These are phyloP conservation scores for Phytophthora ramorum DNA, from an alignment of 352 stramenopile species.

Conservation along the genomic window DNA sequence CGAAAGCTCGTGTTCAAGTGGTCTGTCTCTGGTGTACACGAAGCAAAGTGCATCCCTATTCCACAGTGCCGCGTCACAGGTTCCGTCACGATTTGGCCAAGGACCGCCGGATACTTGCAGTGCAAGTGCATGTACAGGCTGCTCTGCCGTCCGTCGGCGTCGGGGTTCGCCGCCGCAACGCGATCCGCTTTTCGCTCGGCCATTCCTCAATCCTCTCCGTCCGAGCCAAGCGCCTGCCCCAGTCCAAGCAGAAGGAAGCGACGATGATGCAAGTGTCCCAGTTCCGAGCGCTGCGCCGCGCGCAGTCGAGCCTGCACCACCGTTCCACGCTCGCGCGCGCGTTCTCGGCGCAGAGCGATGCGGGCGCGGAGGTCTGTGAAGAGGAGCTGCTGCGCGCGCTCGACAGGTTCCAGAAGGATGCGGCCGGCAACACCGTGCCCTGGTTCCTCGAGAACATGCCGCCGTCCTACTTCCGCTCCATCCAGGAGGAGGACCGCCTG, in stretches of 20 bases:
- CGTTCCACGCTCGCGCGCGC: constrained; percentile 14
- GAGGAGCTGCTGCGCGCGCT: constrained; percentile 64
- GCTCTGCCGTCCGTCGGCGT: not conserved
- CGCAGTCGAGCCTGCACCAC: not conserved
- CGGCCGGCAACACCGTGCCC: constrained; percentile 74
- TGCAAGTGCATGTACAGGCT: not conserved
- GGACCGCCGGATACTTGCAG: constrained; percentile 28
- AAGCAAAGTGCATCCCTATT: constrained; percentile 23
- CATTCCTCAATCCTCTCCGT: constrained; percentile 36
- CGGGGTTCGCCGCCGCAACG: not conserved
- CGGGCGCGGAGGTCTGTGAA: constrained; percentile 25
- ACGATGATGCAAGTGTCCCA: constrained; percentile 33
- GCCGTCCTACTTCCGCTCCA: constrained; percentile 88
- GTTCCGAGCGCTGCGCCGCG: constrained; percentile 21
- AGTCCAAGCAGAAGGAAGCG: constrained; percentile 12
- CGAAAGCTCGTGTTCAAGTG: constrained; percentile 26
- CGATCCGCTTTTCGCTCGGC: constrained; percentile 1
- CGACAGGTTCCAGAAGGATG: constrained; percentile 75
- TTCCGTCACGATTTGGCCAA: constrained; percentile 21
- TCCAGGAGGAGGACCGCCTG: constrained; percentile 81
- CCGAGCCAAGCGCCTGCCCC: constrained; percentile 23
- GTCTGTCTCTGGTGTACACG: constrained; percentile 23
- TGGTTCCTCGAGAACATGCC: constrained; percentile 93
- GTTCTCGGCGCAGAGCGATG: constrained; percentile 20
- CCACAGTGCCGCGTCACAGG: constrained; percentile 25